A percentile compares a stretch with the other conserved stretches of the same genome.
Conservation (phyloP, 768 basidiomycete species). For the Tylopilus sp. region DNA sequence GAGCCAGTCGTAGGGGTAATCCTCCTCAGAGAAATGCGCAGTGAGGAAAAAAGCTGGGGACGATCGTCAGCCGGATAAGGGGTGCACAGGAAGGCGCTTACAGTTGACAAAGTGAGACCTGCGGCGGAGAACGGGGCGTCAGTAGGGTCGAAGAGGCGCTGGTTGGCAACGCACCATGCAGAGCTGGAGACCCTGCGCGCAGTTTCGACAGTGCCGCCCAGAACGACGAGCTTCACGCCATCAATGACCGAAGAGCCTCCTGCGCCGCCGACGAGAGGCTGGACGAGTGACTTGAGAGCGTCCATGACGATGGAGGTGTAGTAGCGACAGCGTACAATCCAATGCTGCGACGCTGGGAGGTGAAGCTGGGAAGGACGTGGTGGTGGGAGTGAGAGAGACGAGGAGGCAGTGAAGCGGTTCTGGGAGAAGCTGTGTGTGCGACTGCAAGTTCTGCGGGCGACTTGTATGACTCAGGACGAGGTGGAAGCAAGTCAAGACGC, state of each 20-base stretch:
- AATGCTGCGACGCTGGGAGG: conserved; percentile 33
- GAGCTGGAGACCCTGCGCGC: conserved; percentile 78
- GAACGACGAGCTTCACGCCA: conserved; percentile 85
- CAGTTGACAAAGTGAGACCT: conserved; percentile 89
- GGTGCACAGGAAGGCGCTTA: conserved; percentile 38
- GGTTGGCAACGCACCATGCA: conserved; percentile 57
- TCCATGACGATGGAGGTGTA: conserved; percentile 51
- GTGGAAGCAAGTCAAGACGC: conserved; percentile 37
- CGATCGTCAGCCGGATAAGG: conserved; percentile 5
- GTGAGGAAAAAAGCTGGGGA: conserved; percentile 77
- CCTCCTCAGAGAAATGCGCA: conserved; percentile 87
- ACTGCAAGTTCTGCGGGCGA: background rate
- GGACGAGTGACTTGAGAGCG: conserved; percentile 75
- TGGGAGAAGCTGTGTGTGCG: conserved; percentile 26
- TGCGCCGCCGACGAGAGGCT: conserved; percentile 73
- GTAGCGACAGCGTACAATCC: conserved; percentile 32
- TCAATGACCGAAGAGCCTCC: conserved; percentile 79
- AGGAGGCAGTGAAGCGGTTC: background rate
- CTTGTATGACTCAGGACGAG: conserved; percentile 7
- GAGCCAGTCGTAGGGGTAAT: conserved; percentile 88
- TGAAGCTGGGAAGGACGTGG: conserved; percentile 20
- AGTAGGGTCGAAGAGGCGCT: conserved; percentile 2
- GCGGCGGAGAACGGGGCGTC: conserved; percentile 4
- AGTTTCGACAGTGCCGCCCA: conserved; percentile 86
- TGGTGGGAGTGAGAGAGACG: conserved; percentile 19